Base-by-base conservation (phyloP, 345 rosid species). In the Cardamine occulta region DNA sequence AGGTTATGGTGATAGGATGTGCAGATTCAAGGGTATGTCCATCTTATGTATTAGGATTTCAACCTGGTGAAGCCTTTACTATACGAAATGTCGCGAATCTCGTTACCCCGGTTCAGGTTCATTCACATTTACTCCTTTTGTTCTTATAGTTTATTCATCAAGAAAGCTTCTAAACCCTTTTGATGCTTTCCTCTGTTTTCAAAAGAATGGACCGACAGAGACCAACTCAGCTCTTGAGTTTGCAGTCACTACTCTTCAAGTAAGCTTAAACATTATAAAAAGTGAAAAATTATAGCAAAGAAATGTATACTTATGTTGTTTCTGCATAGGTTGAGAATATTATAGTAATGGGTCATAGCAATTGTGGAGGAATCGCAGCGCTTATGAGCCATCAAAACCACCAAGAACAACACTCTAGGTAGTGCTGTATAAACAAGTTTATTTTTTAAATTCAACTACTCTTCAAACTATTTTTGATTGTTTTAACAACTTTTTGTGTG, bases 1-100 rank as follows among this genome's bases (percentile, higher is more conserved):
- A 91, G 98, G 88, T 94, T 62, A 88, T 90, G 97, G 96, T 90
- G 66, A 88, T 94, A 71, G 96, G 96, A 55, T 94, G 97, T 87
- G 95, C 86, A 80, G 98, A 94, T 75, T 94, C 98, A 67, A 84
- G 98, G 80, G 96, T 90, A 26, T 91, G 97, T 66, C 97, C 97
- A 65, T 91, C 98, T 28, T 84, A 82, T 40, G 84, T 94, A 63
- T 80, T 94, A 32, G 96, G 98, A 75, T 86, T 94, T 76, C 89
- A 87, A 80, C 97, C 98, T 6, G 98, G 98, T 62, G 98, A 94
- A 81, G 94, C 96, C 53, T 90, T 94, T 78, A 86, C 84, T 26
- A 84, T 94, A 8, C 86, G 97, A 5, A 94, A 94, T 76, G 89
- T 94, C n/a, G 98, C 98, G 8, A 94, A 94, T 79, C 86, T 94